Conservation (phyloP, 768 basidiomycete genomes). For the Mycena pura region DNA sequence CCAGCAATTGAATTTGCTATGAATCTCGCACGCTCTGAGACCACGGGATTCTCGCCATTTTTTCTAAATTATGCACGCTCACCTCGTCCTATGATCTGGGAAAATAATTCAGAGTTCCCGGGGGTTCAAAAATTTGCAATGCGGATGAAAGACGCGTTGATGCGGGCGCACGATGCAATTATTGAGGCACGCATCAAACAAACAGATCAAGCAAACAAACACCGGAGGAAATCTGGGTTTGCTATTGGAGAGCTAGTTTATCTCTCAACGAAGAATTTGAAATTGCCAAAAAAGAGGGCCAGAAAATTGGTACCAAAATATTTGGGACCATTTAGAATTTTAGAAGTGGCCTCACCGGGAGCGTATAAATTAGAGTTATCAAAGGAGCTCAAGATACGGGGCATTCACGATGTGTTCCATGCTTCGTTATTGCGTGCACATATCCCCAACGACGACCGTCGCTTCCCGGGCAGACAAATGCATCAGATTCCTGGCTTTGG, state of each 20-base stretch:
- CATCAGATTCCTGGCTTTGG: constrained; percentile 29
- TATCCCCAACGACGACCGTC: constrained; percentile 27
- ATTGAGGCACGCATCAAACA: constrained; percentile 32
- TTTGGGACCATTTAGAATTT: constrained; percentile 21
- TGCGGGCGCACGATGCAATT: constrained; percentile 38
- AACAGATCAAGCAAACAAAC: constrained; percentile 32
- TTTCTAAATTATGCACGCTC: constrained; percentile 21
- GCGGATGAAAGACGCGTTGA: constrained; percentile 25
- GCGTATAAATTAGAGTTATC: constrained; percentile 37
- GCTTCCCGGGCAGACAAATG: constrained; percentile 35
- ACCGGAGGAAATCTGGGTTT: constrained; percentile 6
- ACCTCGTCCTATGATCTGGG: constrained; percentile 27
- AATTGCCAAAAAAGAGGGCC: constrained; percentile 20
- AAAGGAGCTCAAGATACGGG: background rate
- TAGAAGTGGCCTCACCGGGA: background rate
- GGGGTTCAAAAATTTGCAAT: constrained; percentile 26
- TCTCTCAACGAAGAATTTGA: constrained; percentile 24
- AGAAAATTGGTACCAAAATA: constrained; percentile 22
- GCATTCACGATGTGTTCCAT: constrained; percentile 38
- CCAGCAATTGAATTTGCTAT: too few relatives aligned
- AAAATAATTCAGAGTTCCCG: background rate
- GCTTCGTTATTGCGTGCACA: constrained; percentile 29
- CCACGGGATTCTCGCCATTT: too few relatives aligned
- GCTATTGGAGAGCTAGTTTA: constrained; percentile 33
- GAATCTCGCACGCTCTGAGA: too few relatives aligned